A percentile compares a stretch with the other conserved stretches of the same genome.
Evolutionary conservation across 2,329 filamentous ascomycete genomes (phyloP).

Genomic region (Penicillium hesseltinei): DNA sequence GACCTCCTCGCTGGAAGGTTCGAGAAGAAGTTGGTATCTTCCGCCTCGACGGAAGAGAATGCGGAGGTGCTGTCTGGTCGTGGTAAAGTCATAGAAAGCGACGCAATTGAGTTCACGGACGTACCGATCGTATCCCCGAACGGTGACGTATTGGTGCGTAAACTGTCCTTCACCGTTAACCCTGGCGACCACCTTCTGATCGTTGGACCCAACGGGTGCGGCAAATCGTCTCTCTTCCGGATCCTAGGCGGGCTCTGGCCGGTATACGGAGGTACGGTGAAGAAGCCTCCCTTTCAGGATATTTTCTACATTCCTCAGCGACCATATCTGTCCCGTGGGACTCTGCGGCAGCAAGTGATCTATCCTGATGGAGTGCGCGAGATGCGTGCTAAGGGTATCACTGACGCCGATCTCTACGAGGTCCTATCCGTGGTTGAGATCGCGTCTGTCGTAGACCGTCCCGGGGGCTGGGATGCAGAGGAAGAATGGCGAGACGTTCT

Average conservation of each 20-base stretch:
- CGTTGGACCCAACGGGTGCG: slow-evolving; percentile 94
- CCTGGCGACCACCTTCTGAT: slow-evolving; percentile 90
- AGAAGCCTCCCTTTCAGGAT: slow-evolving; percentile 85
- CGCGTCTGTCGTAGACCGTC: slow-evolving; percentile 74
- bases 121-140: slow-evolving; percentile 97
- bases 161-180: slow-evolving; percentile 81
- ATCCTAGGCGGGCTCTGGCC: slow-evolving; percentile 97
- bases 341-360: slow-evolving; percentile 92
- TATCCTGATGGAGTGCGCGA: slow-evolving; percentile 87
- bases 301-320: slow-evolving; percentile 99
- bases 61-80: slow-evolving; percentile 78
- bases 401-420: slow-evolving; percentile 73
- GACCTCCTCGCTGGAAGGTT: slow-evolving; percentile 88
- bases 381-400: slow-evolving; percentile 80
- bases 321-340: slow-evolving; percentile 87
- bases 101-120: slow-evolving; percentile 78
- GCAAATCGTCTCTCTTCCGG: slow-evolving; percentile 92
- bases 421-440: slow-evolving; percentile 81
- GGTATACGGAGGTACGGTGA: slow-evolving; percentile 89
- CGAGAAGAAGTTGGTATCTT: slow-evolving; percentile 94
- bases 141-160: slow-evolving; percentile 83
- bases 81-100: slow-evolving; percentile 76
- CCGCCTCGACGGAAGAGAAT: slow-evolving; percentile 76
- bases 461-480: slow-evolving; percentile 85
- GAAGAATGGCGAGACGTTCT: slow-evolving; percentile 96